These are phyloP conservation scores for Leccinum variicolor DNA, from an alignment of 768 basidiomycete species.

Conservation along the genomic window DNA sequence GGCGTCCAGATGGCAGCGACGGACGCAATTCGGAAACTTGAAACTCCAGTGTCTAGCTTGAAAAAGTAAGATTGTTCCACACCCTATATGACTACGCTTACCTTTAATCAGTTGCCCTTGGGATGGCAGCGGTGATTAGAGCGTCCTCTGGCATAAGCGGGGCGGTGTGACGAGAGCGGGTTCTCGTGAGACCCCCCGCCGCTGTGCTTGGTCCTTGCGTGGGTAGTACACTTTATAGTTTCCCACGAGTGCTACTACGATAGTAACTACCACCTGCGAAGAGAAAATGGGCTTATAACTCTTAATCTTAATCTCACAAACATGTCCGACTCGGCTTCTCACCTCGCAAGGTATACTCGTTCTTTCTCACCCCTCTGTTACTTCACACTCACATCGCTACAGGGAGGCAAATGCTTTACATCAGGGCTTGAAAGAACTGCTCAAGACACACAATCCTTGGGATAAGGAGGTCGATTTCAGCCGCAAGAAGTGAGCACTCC, in stretches of 20 bases:
- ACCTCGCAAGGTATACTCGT: constrained; percentile 33
- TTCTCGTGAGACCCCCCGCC: not conserved
- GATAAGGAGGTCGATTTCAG: constrained; percentile 84
- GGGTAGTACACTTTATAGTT: constrained; percentile 3
- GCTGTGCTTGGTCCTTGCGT: not conserved
- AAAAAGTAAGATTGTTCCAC: constrained; percentile 14
- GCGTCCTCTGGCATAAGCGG: not conserved
- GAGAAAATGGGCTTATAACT: constrained; percentile 29
- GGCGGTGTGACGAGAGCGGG: not conserved
- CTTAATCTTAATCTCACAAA: constrained; percentile 11
- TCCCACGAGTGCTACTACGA: constrained; percentile 22
- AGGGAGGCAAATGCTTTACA: constrained; percentile 82
- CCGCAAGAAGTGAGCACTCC: constrained; percentile 69
- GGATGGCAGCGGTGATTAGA: not conserved
- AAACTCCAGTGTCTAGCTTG: not conserved
- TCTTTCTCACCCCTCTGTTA: not conserved
- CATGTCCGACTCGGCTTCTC: constrained; percentile 41
- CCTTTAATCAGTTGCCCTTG: not conserved
- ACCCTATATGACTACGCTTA: not conserved
- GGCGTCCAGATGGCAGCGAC: constrained; percentile 1
- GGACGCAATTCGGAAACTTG: not conserved
- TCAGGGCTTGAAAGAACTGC: constrained; percentile 68
- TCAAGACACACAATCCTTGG: constrained; percentile 75
- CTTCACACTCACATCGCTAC: constrained; percentile 7
- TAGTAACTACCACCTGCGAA: not conserved